Percentiles rank a stretch among this genome's conserved stretches.
Evolutionary conservation across 768 basidiomycete genomes (phyloP).

Genomic region (Macrolepiota dolichaula): DNA sequence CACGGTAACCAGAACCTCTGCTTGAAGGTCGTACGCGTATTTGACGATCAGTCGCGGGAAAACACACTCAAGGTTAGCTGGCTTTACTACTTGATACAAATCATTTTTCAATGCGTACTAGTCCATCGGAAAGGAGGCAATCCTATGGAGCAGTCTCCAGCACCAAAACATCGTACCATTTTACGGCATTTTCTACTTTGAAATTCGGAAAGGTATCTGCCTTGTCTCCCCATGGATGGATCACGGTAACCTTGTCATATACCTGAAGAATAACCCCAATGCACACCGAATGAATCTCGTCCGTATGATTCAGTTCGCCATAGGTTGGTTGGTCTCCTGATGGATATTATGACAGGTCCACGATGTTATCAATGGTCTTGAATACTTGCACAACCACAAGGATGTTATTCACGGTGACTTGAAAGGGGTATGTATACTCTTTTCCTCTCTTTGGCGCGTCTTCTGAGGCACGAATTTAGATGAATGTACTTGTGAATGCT

Average conservation of each 20-base stretch:
- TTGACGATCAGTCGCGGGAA: not conserved
- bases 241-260: slow-evolving; percentile 2
- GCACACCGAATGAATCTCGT: not conserved
- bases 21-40: not conserved
- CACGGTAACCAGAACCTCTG: not conserved
- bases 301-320: not conserved
- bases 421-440: slow-evolving; percentile 14
- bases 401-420: slow-evolving; percentile 18
- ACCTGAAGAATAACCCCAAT: not conserved
- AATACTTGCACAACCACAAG: slow-evolving; percentile 13
- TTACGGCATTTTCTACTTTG: slow-evolving; percentile 5
- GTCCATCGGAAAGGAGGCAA: slow-evolving; percentile 15
- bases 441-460: too few species aligned
- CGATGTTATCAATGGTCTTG: slow-evolving; percentile 14
- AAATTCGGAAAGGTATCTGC: slow-evolving; percentile 1
- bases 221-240: not conserved
- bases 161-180: slow-evolving; percentile 9
- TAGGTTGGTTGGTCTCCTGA: not conserved
- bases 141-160: not conserved
- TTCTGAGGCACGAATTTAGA: too few species aligned
- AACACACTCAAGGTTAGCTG: not conserved
- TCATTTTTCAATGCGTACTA: not conserved
- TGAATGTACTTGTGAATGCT: too few species aligned
- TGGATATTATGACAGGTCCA: not conserved
- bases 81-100: not conserved